These are phyloP conservation scores for Termitomyces eurrhizus DNA, from an alignment of 768 basidiomycete genomes.

Conservation along the genomic window DNA sequence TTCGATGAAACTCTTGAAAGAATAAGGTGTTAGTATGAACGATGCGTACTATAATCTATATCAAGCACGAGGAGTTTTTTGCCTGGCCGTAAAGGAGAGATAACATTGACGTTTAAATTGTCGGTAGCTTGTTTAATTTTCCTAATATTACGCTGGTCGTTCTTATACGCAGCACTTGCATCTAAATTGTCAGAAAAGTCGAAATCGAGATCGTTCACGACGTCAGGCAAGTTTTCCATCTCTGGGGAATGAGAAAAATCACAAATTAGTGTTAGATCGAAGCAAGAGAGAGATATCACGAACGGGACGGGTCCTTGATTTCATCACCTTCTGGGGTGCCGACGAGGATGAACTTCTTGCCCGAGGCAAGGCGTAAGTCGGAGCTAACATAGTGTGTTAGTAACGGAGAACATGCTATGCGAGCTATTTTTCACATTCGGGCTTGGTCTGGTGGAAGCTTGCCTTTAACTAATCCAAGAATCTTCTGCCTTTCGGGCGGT, in stretches of 20 bases:
- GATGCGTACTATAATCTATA: constrained; percentile 74
- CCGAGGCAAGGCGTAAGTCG: constrained; percentile 52
- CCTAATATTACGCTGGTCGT: constrained; percentile 77
- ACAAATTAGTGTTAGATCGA: neutral
- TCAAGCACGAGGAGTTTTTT: constrained; percentile 85
- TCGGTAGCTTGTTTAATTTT: constrained; percentile 73
- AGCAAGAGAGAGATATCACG: constrained; percentile 12
- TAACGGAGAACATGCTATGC: neutral
- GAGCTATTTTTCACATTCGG: constrained; percentile 40
- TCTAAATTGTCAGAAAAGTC: constrained; percentile 64
- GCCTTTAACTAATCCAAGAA: constrained; percentile 80
- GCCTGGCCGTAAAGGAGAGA: constrained; percentile 69
- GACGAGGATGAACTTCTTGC: constrained; percentile 79
- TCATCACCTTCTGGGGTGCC: constrained; percentile 86
- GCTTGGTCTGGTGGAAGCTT: constrained; percentile 76
- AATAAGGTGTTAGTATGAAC: neutral
- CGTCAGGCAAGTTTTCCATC: constrained; percentile 61
- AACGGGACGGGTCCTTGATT: constrained; percentile 75
- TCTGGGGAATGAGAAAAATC: constrained; percentile 32
- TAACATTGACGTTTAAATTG: constrained; percentile 63
- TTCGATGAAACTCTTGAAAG: constrained; percentile 6
- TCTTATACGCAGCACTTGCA: constrained; percentile 57
- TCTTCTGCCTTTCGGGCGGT: constrained; percentile 83
- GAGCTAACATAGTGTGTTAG: constrained; percentile 32
- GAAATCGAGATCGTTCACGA: constrained; percentile 79